Base-by-base conservation (phyloP, 257 asterid species). In the Ballota nigra region DNA sequence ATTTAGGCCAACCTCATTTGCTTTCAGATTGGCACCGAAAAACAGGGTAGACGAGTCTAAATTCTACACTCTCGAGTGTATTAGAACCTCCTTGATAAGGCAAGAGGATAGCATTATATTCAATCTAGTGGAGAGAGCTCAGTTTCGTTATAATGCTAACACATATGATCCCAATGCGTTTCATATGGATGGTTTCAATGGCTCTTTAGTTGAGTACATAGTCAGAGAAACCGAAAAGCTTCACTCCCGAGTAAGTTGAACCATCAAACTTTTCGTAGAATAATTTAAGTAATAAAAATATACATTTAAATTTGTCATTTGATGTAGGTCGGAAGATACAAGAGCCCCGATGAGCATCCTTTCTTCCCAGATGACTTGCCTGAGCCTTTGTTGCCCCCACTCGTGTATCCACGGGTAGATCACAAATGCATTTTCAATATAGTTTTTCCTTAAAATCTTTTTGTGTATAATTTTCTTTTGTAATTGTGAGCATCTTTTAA, bases 51-150 rank as follows among this genome's bases (percentile, higher is more conserved):
- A 92, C 29, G 96, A 83, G 84, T 85, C 88, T 0, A 60, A 85
- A 51, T 80, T 83, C 67, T 85, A 86, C 78, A 85, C 96, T 36
- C 91, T 92, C 19, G 96, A 90, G 8, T 96, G 95, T 31, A 88
- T 92, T 41, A 78, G 97, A 67, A 77, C 29, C 77, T 86, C 91
- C 8, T 86, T 92, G 79, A 90, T 89, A 29, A 81, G 84, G 45
- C 97, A 88, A 77, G 98, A 92, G 80, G 98, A 92, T 68, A 88
- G 96, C 83, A 89, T 90, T 74, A 88, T 92, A 77, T 92, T 92
- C 74, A 70, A 87, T 74, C 83, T 88, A 26, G 87, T 90, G 52
- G 98, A 92, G 86, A 86, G 98, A 79, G 87, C 97, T 72, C 97
- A 88, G 36, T 90, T 80, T 71, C 83, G 87, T 82, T 85, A 80